Evolutionary conservation across 345 rosid genomes (phyloP), one percentile per base, ranked within the genome.

Genomic region (Pugionium dolabratum): DNA sequence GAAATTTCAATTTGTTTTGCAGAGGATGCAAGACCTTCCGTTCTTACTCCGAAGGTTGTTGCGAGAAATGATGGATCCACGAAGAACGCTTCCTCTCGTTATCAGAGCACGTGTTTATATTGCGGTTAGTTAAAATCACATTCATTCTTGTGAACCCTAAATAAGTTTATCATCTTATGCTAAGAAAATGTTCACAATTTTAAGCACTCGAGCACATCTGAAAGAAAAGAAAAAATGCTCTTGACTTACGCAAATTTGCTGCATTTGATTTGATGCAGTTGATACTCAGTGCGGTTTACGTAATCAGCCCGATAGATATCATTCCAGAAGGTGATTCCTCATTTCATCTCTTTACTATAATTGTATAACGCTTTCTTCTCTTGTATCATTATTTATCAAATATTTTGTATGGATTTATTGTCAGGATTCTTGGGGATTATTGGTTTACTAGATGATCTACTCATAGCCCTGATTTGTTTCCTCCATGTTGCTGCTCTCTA

Each of bases 11-110:
- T 39, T 6, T 18, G 18, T 18, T 30, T 50, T 48, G 28, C 83
- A 94, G 97, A 83, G 91, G 79, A 63, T 90, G 79, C 95, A 74
- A 82, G 99, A 94, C 74, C 97, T 94, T 73, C 97, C 99, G 29
- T 94, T 94, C 69, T 79, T 94, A 70, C 77, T 94, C 3, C 75
- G 86, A 43, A 81, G 97, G 62, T 76, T 94, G 80, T 62, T 87
- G 64, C 76, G 85, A 18, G 99, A 94, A 71, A 64, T 94, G 77
- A 73, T 76, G 79, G 84, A 88, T 81, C 97, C 97, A 34, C 85
- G 55, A 72, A 88, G 97, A 86, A 75, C 95, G 7, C 96, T 90
- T 79, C 99, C 96, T 46, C 62, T 90, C 62, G 85, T 90, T 65
- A 84, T 94, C 64, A 81, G 85, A 56, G 90, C 86, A 4, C 96